Evolutionary conservation across 306 rosid species (phyloP).

Genomic region (Pachyrhizus erosus): DNA sequence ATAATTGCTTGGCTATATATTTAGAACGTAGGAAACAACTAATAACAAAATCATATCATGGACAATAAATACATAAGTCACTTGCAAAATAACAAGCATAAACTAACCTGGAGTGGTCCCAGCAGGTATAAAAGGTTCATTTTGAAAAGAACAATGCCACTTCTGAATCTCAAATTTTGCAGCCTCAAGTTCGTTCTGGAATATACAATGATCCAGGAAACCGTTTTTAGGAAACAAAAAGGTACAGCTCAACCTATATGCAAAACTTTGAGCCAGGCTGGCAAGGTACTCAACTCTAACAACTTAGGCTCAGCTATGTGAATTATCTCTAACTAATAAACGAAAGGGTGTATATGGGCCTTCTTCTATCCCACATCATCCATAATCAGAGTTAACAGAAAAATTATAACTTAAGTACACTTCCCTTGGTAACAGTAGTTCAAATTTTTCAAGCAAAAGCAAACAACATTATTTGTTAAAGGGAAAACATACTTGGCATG

Average conservation of each 20-base stretch:
- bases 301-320: slow-evolving; percentile 18
- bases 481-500: slow-evolving; percentile 70
- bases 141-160: slow-evolving; percentile 81
- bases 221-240: neutral
- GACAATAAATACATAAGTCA: neutral
- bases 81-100: slow-evolving; percentile 27
- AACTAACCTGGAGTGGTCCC: slow-evolving; percentile 80
- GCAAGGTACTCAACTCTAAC: neutral
- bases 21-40: slow-evolving; percentile 13
- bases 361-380: neutral
- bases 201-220: slow-evolving; percentile 38
- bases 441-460: neutral
- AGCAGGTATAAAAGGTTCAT: slow-evolving; percentile 70
- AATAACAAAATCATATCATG: slow-evolving; percentile 12
- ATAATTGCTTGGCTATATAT: slow-evolving; percentile 21
- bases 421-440: slow-evolving; percentile 11
- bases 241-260: slow-evolving; percentile 13
- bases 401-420: neutral
- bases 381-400: neutral
- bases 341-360: neutral
- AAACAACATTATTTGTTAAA: slow-evolving; percentile 21
- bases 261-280: neutral
- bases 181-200: slow-evolving; percentile 77
- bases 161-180: slow-evolving; percentile 76
- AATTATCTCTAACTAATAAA: slow-evolving; percentile 27